phyloP scores from a whole-genome alignment of 768 basidiomycete genomes.

The Tylopilus sp. region DNA sequence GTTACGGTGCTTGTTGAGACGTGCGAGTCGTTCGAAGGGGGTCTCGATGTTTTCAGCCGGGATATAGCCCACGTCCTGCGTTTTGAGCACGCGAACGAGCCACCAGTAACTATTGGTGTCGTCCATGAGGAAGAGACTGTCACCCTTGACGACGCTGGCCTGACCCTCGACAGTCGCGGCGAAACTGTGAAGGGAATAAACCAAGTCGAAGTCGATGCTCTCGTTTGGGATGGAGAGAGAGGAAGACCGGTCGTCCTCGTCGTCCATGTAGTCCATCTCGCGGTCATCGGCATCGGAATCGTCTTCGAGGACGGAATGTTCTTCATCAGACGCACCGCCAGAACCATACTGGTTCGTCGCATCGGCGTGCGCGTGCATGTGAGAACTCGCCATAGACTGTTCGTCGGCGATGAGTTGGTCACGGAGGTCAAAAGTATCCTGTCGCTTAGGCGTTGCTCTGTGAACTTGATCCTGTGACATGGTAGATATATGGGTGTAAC shows the following conservation, averaged over 20 bases:
- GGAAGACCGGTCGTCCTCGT: conserved; percentile 76
- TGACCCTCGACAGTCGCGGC: conserved; percentile 98
- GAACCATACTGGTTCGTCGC: conserved; percentile 37
- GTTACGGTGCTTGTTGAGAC: conserved; percentile 96
- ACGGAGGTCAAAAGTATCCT: conserved; percentile 72
- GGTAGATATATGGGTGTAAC: conserved; percentile 1
- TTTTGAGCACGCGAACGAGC: conserved; percentile 97
- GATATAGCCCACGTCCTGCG: conserved; percentile 98
- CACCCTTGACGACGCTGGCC: conserved; percentile 97
- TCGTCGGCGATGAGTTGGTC: conserved; percentile 57
- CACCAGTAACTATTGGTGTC: conserved; percentile 99
- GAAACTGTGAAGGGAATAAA: conserved; percentile 93
- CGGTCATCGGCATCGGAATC: conserved; percentile 74
- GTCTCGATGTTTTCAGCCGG: conserved; percentile 99
- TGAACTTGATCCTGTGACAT: conserved; percentile 31
- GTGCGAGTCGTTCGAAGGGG: conserved; percentile 91
- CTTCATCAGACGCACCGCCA: conserved; percentile 59
- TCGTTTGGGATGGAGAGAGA: conserved; percentile 87
- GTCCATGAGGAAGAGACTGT: conserved; percentile 94
- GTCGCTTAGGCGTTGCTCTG: conserved; percentile 30
- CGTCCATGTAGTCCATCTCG: conserved; percentile 63
- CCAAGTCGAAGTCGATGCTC: conserved; percentile 89
- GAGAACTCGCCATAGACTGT: conserved; percentile 43
- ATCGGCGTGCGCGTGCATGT: conserved; percentile 48
- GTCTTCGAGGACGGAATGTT: conserved; percentile 82